Evolutionary conservation across 192 early-diverging fungal genomes (phyloP).

Genomic region (Podila epigama): DNA sequence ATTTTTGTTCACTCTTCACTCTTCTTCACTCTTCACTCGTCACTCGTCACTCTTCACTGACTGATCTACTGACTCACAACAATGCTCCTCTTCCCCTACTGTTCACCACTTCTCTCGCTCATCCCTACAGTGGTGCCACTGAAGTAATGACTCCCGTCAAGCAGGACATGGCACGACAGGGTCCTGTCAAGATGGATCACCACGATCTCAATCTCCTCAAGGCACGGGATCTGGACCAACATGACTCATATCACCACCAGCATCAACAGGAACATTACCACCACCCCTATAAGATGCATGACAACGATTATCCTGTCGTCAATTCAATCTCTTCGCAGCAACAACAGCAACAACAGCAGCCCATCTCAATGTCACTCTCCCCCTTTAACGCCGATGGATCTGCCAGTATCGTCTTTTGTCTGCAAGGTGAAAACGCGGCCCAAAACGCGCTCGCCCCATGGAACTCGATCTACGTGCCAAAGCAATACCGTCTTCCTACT

Average conservation of each 20-base stretch:
- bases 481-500: slow-evolving; percentile 37
- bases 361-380: slow-evolving; percentile 22
- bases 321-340: too few relatives aligned
- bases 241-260: slow-evolving; percentile 14
- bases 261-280: not conserved
- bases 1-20: not conserved
- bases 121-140: not conserved
- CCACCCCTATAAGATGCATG: slow-evolving; percentile 10
- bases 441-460: slow-evolving; percentile 22
- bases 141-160: not conserved
- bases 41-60: not conserved
- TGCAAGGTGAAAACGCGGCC: slow-evolving; percentile 17
- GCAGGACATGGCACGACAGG: slow-evolving; percentile 1
- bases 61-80: too few relatives aligned
- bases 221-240: not conserved
- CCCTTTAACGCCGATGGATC: slow-evolving; percentile 31
- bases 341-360: slow-evolving; percentile 3
- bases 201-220: not conserved
- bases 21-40: not conserved
- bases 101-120: too few relatives aligned
- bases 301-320: not conserved
- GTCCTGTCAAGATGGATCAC: not conserved
- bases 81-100: not conserved
- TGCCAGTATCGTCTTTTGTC: slow-evolving; percentile 29
- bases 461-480: slow-evolving; percentile 52